These are phyloP conservation scores for Chloranthus sessilifolius DNA, from an alignment of 164 flowering plant species.

Conservation along the genomic window DNA sequence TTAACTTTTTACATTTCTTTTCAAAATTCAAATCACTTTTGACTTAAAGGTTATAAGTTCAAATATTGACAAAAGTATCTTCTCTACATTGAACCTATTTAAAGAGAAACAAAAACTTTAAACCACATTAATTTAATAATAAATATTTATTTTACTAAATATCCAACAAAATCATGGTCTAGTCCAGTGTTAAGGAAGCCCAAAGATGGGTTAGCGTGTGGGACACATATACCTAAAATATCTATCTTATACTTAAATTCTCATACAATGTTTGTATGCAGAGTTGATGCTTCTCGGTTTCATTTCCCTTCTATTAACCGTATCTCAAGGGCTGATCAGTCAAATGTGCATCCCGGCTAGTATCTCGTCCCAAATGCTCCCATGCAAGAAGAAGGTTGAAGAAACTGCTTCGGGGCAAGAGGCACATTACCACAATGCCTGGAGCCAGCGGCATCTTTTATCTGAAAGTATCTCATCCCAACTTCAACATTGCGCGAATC, in stretches of 20 bases:
- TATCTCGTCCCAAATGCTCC: constrained; percentile 42
- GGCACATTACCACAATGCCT: not conserved
- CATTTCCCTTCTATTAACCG: constrained; percentile 77
- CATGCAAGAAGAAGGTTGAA: constrained; percentile 35
- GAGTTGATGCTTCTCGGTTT: constrained; percentile 97
- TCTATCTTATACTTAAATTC: not conserved
- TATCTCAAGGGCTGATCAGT: constrained; percentile 50
- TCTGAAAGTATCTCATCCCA: constrained; percentile 5
- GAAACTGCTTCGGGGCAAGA: not conserved
- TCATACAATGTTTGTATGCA: constrained; percentile 20
- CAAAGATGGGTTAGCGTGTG: too few species aligned
- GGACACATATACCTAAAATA: too few species aligned
- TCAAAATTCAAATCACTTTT: too few species aligned
- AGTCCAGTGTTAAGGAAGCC: too few species aligned
- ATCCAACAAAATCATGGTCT: too few species aligned
- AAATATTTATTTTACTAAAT: too few species aligned
- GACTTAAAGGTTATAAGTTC: too few species aligned
- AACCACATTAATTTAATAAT: not conserved
- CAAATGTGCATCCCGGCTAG: constrained; percentile 47
- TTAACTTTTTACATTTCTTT: too few species aligned
- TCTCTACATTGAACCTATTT: not conserved
- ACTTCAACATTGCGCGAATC: not conserved
- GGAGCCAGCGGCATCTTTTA: constrained; percentile 26
- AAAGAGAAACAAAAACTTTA: not conserved
- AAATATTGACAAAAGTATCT: too few species aligned